phyloP scores from a whole-genome alignment of 163 green algal species.

The Scenedesmus sp. region DNA sequence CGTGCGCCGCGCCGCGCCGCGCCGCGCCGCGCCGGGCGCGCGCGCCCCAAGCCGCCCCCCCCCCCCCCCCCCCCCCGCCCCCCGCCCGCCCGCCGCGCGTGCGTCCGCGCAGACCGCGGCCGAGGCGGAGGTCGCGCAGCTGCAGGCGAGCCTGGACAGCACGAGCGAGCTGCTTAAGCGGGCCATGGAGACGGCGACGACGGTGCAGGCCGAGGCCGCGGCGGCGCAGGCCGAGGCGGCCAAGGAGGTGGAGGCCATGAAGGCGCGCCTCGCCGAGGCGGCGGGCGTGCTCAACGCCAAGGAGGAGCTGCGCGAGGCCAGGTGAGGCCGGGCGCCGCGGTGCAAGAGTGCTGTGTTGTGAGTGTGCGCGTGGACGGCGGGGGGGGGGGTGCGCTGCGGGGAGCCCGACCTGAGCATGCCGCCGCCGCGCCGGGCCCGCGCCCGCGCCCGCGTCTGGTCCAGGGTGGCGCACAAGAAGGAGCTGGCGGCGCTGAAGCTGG shows the following conservation, averaged over 20 bases:
- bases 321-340: too few species aligned
- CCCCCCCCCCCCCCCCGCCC: too few species aligned
- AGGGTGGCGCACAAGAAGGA: slow-evolving; percentile 74
- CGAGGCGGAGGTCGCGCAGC: slow-evolving; percentile 28
- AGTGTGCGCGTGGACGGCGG: too few species aligned
- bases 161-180: slow-evolving; percentile 43
- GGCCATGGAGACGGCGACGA: slow-evolving; percentile 29
- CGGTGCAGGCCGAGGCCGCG: slow-evolving; percentile 4
- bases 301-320: slow-evolving; percentile 73
- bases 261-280: slow-evolving; percentile 65
- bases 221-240: background rate
- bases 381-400: too few species aligned
- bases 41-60: too few species aligned
- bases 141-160: slow-evolving; percentile 27
- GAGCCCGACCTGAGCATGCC: too few species aligned
- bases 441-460: too few species aligned
- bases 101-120: slow-evolving; percentile 19
- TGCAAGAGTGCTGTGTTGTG: too few species aligned
- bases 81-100: too few species aligned
- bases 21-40: too few species aligned
- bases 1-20: too few species aligned
- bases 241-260: slow-evolving; percentile 49
- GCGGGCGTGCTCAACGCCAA: slow-evolving; percentile 62
- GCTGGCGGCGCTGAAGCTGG: slow-evolving; percentile 64
- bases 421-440: too few species aligned